A percentile compares a stretch with the other conserved stretches of the same genome.
Evolutionary conservation across 495 filamentous ascomycete genomes (phyloP).

Genomic region (Aspergillus homomorphus): DNA sequence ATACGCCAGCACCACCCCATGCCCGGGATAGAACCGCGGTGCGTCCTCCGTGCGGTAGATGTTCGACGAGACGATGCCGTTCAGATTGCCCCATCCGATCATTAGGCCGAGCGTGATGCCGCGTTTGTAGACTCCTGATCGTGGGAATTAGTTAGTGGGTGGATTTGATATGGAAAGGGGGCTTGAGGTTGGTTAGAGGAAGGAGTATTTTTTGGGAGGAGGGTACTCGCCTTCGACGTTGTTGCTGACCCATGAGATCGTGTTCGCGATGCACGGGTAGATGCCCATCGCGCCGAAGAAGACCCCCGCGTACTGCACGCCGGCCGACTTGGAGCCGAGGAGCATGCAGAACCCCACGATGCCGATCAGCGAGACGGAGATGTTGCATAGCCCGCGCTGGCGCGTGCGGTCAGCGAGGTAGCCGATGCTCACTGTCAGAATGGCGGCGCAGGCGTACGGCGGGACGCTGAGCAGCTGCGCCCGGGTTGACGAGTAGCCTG

Average conservation of each 20-base stretch:
- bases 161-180: background rate
- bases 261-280: constrained; percentile 90
- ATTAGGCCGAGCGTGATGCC: constrained; percentile 84
- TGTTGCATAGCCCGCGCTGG: constrained; percentile 80
- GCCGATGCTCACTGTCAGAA: constrained; percentile 73
- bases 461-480: constrained; percentile 85
- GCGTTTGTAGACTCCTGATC: constrained; percentile 77
- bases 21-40: constrained; percentile 56
- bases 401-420: constrained; percentile 76
- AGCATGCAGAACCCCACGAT: constrained; percentile 80
- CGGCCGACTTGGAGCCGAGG: constrained; percentile 53
- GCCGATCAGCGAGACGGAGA: constrained; percentile 64
- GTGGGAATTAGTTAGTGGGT: background rate
- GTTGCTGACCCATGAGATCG: constrained; percentile 84
- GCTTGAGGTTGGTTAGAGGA: background rate
- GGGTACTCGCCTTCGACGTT: constrained; percentile 67
- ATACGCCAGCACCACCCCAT: constrained; percentile 59
- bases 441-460: constrained; percentile 78
- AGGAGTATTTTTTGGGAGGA: background rate
- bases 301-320: constrained; percentile 74
- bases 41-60: constrained; percentile 57
- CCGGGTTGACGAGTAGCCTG: constrained; percentile 64
- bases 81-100: constrained; percentile 91
- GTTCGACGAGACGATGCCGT: constrained; percentile 79
- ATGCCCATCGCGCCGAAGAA: constrained; percentile 89